phyloP scores from a whole-genome alignment of 1,284 basidiomycete genomes.

The Grifola frondosa region DNA sequence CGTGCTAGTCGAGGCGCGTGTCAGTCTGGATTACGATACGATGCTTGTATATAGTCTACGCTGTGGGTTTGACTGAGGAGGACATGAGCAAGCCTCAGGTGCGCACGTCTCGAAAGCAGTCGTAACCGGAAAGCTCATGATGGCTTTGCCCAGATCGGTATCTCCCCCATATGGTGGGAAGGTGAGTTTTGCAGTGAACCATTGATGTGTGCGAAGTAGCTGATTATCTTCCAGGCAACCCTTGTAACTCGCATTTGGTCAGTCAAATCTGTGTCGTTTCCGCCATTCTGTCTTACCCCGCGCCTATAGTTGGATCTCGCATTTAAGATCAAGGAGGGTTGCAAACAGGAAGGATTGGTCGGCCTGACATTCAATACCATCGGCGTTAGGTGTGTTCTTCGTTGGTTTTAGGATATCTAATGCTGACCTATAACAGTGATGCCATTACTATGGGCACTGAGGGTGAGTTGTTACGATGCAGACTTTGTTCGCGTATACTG shows the following conservation, averaged over 20 bases:
- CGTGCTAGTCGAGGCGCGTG: conserved; percentile 28
- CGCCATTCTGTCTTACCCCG: background rate
- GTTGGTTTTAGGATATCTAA: background rate
- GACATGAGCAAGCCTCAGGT: conserved; percentile 85
- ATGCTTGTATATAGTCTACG: conserved; percentile 57
- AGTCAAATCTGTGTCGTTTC: conserved; percentile 17
- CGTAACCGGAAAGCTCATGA: background rate
- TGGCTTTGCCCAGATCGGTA: conserved; percentile 60
- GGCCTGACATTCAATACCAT: conserved; percentile 81
- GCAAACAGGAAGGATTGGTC: conserved; percentile 71
- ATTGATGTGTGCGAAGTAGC: background rate
- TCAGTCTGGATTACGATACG: conserved; percentile 5
- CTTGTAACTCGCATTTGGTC: conserved; percentile 79
- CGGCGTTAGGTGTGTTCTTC: conserved; percentile 61
- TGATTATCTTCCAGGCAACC: conserved; percentile 56
- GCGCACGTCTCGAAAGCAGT: conserved; percentile 8
- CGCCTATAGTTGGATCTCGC: conserved; percentile 67
- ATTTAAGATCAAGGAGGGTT: conserved; percentile 73
- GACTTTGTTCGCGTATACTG: too few species aligned
- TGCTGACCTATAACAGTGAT: conserved; percentile 45
- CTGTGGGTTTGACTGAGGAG: conserved; percentile 70
- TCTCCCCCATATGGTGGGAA: conserved; percentile 87
- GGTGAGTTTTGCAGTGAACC: conserved; percentile 41
- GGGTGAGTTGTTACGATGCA: too few species aligned
- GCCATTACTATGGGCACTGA: conserved; percentile 85